Evolutionary conservation across 768 basidiomycete genomes (phyloP).

Genomic region (Rhodotorula paludigena): DNA sequence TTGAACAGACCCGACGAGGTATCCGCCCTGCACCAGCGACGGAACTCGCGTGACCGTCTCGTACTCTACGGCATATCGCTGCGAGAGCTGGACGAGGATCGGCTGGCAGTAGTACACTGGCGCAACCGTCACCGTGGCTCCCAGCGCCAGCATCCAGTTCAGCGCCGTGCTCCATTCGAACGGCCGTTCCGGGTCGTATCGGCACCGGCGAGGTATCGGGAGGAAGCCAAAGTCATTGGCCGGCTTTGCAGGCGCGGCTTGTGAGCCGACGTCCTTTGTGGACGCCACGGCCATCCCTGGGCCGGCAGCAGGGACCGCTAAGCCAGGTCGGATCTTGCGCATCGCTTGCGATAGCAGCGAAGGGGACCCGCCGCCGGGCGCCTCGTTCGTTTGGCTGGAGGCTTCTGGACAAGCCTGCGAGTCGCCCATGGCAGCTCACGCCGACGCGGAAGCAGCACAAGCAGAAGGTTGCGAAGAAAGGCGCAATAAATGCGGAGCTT

Average conservation of each 20-base stretch:
- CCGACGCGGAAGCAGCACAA: too few relatives aligned
- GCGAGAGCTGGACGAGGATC: conserved; percentile 41
- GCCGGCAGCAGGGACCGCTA: too few relatives aligned
- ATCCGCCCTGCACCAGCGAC: conserved; percentile 19
- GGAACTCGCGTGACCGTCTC: conserved; percentile 1
- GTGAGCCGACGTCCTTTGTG: too few relatives aligned
- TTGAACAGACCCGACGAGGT: conserved; percentile 9
- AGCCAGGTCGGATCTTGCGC: too few relatives aligned
- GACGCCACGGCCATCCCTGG: too few relatives aligned
- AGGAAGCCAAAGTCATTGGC: conserved; percentile 48
- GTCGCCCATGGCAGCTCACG: too few relatives aligned
- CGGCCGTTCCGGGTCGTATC: conserved; percentile 39
- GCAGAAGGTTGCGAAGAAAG: too few relatives aligned
- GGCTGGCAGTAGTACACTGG: conserved; percentile 46
- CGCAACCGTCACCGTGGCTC: conserved; percentile 41
- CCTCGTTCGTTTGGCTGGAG: too few relatives aligned
- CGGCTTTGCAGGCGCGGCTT: neutral
- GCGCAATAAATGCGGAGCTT: too few relatives aligned
- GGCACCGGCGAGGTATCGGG: conserved; percentile 45
- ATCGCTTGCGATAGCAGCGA: too few relatives aligned
- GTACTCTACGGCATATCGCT: conserved; percentile 4
- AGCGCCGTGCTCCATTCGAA: conserved; percentile 35
- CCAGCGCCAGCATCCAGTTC: conserved; percentile 45
- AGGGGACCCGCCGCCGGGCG: too few relatives aligned
- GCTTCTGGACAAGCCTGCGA: too few relatives aligned